These are phyloP conservation scores for Triangularia verruculosa DNA, from an alignment of 2,329 filamentous ascomycete species.

Conservation along the genomic window DNA sequence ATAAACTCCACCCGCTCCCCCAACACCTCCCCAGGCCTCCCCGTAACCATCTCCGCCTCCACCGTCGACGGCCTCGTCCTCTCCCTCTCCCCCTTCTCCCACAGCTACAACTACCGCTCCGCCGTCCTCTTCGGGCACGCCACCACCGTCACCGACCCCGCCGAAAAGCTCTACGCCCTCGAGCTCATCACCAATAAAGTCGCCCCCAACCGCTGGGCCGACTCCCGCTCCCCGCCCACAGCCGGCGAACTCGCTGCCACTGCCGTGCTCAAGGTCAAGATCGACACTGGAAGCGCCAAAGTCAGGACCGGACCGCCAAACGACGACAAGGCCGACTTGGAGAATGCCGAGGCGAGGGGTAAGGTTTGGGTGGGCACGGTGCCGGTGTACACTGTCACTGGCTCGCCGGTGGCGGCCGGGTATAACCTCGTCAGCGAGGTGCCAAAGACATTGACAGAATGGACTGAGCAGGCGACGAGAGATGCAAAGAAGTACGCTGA, in stretches of 20 bases:
- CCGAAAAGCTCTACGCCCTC: constrained; percentile 77
- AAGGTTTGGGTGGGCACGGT: constrained; percentile 56
- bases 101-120: constrained; percentile 85
- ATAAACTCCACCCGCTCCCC: constrained; percentile 36
- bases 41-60: constrained; percentile 69
- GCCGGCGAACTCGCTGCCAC: constrained; percentile 73
- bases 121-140: constrained; percentile 76
- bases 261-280: constrained; percentile 64
- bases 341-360: constrained; percentile 40
- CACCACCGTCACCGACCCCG: constrained; percentile 59
- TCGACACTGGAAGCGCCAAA: constrained; percentile 74
- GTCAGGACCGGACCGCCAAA: constrained; percentile 61
- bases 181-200: constrained; percentile 73
- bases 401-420: constrained; percentile 57
- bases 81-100: constrained; percentile 68
- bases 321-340: constrained; percentile 50
- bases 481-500: constrained; percentile 25
- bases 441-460: constrained; percentile 58
- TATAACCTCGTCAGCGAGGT: constrained; percentile 58
- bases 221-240: constrained; percentile 68
- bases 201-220: constrained; percentile 64
- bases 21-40: constrained; percentile 60
- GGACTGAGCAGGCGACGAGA: constrained; percentile 38
- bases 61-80: constrained; percentile 79
- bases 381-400: constrained; percentile 62